Conservation (phyloP, 1,139 yeast genomes). For the Sugiyamaella paludigena region DNA sequence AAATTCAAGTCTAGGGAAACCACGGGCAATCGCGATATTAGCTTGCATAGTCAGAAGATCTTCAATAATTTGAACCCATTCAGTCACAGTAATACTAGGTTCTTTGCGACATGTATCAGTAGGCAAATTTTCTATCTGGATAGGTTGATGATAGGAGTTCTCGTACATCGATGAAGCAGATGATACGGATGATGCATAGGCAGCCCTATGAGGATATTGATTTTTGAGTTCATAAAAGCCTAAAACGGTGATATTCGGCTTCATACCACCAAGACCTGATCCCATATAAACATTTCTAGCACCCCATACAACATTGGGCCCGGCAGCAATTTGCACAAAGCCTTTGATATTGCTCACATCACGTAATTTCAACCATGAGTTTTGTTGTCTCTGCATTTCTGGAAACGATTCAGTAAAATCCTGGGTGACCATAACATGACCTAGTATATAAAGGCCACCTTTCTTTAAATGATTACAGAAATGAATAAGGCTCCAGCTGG, state of each 20-base stretch:
- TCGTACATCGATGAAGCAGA: background rate
- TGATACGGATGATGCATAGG: constrained; percentile 3
- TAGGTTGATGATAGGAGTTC: constrained; percentile 12
- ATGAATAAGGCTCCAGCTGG: constrained; percentile 87
- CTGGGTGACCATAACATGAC: constrained; percentile 71
- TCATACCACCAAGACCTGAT: constrained; percentile 96
- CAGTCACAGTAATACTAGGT: constrained; percentile 62
- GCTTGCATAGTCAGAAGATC: constrained; percentile 91
- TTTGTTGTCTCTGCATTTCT: constrained; percentile 68
- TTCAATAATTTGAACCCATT: constrained; percentile 92
- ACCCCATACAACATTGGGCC: constrained; percentile 93
- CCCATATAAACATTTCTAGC: constrained; percentile 87
- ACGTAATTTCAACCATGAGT: constrained; percentile 80
- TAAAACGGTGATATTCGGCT: constrained; percentile 86
- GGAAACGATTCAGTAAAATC: constrained; percentile 59
- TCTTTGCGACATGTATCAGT: constrained; percentile 80
- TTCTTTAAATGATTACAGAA: constrained; percentile 93
- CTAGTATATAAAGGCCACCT: constrained; percentile 88
- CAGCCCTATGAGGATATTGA: constrained; percentile 15
- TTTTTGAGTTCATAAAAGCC: constrained; percentile 70
- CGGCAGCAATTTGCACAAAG: constrained; percentile 86
- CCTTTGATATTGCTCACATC: constrained; percentile 81
- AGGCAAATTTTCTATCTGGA: constrained; percentile 49
- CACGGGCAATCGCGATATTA: constrained; percentile 90
- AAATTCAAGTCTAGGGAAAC: constrained; percentile 60